Base-by-base conservation (phyloP, 148 eudicot species). In the Suaeda aralocaspica region DNA sequence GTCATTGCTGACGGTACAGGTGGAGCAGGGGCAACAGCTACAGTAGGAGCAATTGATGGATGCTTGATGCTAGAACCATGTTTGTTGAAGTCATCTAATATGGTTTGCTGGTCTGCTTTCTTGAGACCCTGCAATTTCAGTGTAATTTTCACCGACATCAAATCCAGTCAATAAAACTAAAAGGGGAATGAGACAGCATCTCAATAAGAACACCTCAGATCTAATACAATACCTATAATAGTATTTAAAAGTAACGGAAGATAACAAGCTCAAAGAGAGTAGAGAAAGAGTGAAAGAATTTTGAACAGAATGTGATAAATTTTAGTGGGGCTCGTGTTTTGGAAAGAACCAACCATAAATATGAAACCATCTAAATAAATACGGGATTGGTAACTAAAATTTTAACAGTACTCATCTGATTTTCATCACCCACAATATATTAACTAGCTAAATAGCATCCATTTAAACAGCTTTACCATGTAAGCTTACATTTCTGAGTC, bases 71-170 rank as follows among this genome's bases (percentile, higher is more conserved):
- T 90, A 42, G 97, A 67, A 55, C 98, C 90, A 41, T 87, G 97
- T 80, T 91, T 94, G 82, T 83, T 87, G 66, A 91, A 91, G 71
- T 94, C 98, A n/a, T 94, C 98, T 16, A 94, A 79, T 76, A 94
- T 84, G 60, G 78, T 89, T 78, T 91, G 96, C 79, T 91, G 96
- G 74, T 94, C 98, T 24, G 85, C 81, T 76, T 88, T 94, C 72
- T 84, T 94, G 67, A 94, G 79, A 50, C 98, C 98, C 98, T 93
- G 88, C 66, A 76, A 21, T 41, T 49, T 36, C 19, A 34, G 59
- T 9, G 55, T n/a, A 60, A 14, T 67, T 12, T 28, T 21, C 25
- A 51, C 50, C 41, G 12, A 64, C 26, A 64, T 65, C 41, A 65
- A 26, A 57, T 10, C 3, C 19, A 22, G 18, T n/a, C n/a, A n/a